phyloP scores from a whole-genome alignment of 2,329 filamentous ascomycete species.

The Cucurbitaria berberidis region DNA sequence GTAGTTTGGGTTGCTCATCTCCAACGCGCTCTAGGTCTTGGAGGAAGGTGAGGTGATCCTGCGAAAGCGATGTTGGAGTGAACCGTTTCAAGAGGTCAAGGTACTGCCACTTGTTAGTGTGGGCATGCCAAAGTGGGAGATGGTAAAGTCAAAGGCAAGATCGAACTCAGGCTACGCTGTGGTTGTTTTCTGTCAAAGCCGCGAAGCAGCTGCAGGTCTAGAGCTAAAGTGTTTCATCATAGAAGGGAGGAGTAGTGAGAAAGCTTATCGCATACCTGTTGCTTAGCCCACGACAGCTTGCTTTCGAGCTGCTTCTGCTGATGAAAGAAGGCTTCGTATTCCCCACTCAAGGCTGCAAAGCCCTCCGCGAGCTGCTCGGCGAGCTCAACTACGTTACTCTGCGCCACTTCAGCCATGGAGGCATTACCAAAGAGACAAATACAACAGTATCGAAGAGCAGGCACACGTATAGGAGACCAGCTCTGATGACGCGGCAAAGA shows the following conservation, averaged over 20 bases:
- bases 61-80: constrained; percentile 46
- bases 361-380: constrained; percentile 54
- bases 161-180: constrained; percentile 50
- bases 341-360: constrained; percentile 55
- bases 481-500: constrained; percentile 34
- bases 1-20: constrained; percentile 32
- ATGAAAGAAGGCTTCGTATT: constrained; percentile 55
- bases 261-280: constrained; percentile 51
- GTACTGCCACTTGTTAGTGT: constrained; percentile 43
- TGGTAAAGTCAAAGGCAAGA: constrained; percentile 4
- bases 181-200: constrained; percentile 54
- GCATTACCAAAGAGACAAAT: constrained; percentile 15
- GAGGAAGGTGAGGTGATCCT: constrained; percentile 50
- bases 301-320: constrained; percentile 54
- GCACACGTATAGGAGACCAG: constrained; percentile 18
- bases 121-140: not conserved
- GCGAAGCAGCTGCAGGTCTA: constrained; percentile 58
- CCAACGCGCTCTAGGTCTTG: constrained; percentile 47
- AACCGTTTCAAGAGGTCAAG: constrained; percentile 50
- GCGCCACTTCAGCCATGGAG: constrained; percentile 36
- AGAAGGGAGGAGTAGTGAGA: constrained; percentile 16
- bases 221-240: constrained; percentile 59
- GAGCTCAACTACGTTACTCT: constrained; percentile 37
- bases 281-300: constrained; percentile 56
- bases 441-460: not conserved